These are phyloP conservation scores for Globisporangium mamillatum DNA, from an alignment of 352 stramenopile genomes.

Conservation along the genomic window DNA sequence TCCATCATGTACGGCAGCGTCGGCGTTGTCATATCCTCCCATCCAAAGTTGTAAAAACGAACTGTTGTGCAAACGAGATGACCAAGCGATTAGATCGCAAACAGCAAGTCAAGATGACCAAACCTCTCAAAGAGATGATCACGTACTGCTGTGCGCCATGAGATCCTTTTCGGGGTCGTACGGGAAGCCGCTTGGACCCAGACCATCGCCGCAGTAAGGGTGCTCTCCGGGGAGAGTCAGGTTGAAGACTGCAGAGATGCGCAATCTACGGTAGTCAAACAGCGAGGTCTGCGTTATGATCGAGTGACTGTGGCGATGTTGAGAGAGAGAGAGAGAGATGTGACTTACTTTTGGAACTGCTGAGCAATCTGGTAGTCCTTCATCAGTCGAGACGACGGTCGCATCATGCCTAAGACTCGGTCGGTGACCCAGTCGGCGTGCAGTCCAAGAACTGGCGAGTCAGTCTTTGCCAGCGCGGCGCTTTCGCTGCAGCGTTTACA, in stretches of 20 bases:
- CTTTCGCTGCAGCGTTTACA: slow-evolving; percentile 87
- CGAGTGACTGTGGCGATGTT: not conserved
- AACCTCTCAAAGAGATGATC: not conserved
- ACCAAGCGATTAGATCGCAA: not conserved
- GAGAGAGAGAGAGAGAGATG: not conserved
- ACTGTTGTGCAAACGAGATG: slow-evolving; percentile 34
- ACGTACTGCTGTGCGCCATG: slow-evolving; percentile 82
- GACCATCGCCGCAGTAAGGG: slow-evolving; percentile 85
- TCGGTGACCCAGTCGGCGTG: slow-evolving; percentile 89
- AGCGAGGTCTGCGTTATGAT: slow-evolving; percentile 10
- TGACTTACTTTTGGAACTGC: slow-evolving; percentile 72
- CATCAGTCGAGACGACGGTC: slow-evolving; percentile 81
- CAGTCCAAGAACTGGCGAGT: slow-evolving; percentile 72
- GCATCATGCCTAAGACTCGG: slow-evolving; percentile 88
- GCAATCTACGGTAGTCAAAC: slow-evolving; percentile 33
- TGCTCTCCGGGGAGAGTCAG: slow-evolving; percentile 90
- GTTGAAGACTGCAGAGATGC: slow-evolving; percentile 88
- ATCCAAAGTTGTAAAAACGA: slow-evolving; percentile 90
- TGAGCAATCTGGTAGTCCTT: slow-evolving; percentile 74
- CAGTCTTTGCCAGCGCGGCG: slow-evolving; percentile 63
- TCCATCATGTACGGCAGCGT: slow-evolving; percentile 84
- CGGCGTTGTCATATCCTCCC: slow-evolving; percentile 91
- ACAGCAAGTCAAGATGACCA: not conserved
- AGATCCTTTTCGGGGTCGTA: slow-evolving; percentile 88
- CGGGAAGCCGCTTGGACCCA: slow-evolving; percentile 75